phyloP scores from a whole-genome alignment of 192 early-diverging fungal genomes.

The Diversispora eburnea region DNA sequence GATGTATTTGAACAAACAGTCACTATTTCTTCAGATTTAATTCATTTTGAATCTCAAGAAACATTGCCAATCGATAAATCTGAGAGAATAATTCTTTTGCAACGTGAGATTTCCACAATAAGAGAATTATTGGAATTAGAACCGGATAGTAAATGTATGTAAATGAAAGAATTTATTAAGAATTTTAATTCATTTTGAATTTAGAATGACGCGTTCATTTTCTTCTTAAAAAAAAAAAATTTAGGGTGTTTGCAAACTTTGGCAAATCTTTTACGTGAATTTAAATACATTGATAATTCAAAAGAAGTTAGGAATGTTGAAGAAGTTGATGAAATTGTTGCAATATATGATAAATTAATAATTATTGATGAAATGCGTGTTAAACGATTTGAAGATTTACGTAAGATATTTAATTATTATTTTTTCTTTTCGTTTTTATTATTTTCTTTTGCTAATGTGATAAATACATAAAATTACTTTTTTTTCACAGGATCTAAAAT shows the following conservation, averaged over 20 bases:
- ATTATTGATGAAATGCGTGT: conserved; percentile 21
- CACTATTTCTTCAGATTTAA: background rate
- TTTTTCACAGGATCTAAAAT: no score
- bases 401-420: background rate
- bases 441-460: no score
- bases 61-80: background rate
- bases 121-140: conserved; percentile 73
- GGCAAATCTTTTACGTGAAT: conserved; percentile 48
- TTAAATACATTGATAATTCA: conserved; percentile 25
- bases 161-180: background rate
- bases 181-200: background rate
- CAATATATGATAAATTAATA: conserved; percentile 17
- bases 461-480: no score
- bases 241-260: conserved; percentile 61
- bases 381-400: conserved; percentile 21
- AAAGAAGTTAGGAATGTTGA: background rate
- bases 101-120: conserved; percentile 57
- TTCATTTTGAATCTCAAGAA: background rate
- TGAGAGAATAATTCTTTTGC: conserved; percentile 44
- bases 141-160: conserved; percentile 79
- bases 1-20: no score
- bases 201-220: background rate
- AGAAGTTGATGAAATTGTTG: conserved; percentile 14
- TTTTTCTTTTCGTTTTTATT: no score
- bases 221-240: background rate